Percentiles rank a stretch among this genome's conserved stretches.
These are phyloP conservation scores for Aspergillus indologenus DNA, from an alignment of 495 filamentous ascomycete genomes.

Conservation along the genomic window DNA sequence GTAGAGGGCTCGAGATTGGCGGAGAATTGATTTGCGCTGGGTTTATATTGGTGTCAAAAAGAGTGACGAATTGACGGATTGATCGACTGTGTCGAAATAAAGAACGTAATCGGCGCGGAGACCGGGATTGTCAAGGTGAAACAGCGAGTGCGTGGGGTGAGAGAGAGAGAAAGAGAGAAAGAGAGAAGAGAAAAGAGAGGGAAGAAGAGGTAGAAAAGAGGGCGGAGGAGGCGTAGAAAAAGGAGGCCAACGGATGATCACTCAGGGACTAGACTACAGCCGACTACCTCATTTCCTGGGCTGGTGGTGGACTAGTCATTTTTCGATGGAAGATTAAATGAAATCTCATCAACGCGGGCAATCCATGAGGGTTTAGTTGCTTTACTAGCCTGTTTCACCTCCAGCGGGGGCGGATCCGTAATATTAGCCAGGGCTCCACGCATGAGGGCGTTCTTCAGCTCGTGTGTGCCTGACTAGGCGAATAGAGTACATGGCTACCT, in stretches of 20 bases:
- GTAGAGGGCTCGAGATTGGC: slow-evolving; percentile 21
- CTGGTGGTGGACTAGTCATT: neutral
- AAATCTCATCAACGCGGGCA: neutral
- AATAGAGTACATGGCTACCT: too few relatives aligned
- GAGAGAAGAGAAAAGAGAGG: slow-evolving; percentile 10
- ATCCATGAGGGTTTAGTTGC: neutral
- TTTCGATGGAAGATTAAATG: neutral
- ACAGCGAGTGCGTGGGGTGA: slow-evolving; percentile 22
- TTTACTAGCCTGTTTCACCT: neutral
- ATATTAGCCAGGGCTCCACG: neutral
- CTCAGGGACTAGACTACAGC: neutral
- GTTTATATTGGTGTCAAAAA: slow-evolving; percentile 4
- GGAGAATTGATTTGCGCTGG: slow-evolving; percentile 6
- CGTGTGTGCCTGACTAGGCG: neutral
- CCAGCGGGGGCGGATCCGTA: neutral
- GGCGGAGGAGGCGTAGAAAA: slow-evolving; percentile 20
- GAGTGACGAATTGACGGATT: slow-evolving; percentile 27
- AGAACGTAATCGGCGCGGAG: slow-evolving; percentile 53
- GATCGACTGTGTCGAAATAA: slow-evolving; percentile 34
- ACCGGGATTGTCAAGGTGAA: slow-evolving; percentile 28
- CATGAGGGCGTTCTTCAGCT: neutral
- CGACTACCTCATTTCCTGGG: neutral
- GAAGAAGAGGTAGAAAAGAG: slow-evolving; percentile 10
- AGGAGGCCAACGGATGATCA: slow-evolving; percentile 20
- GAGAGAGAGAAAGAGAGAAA: slow-evolving; percentile 11